Evolutionary conservation across 2,329 filamentous ascomycete species (phyloP).

Genomic region (Aschersonia sp.): DNA sequence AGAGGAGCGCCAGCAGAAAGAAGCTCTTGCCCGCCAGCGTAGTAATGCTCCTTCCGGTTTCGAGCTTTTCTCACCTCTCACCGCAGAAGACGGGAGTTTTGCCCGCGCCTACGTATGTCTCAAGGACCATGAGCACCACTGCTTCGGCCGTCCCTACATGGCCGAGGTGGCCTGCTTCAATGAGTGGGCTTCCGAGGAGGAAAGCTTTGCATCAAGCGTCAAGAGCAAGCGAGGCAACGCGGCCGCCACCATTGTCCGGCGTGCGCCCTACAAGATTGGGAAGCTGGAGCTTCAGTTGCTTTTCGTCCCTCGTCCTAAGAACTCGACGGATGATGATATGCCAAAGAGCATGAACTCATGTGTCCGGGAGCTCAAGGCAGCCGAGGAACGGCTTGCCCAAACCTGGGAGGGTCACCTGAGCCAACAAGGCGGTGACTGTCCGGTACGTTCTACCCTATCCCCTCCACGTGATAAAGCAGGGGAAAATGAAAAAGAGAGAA

Average conservation of each 20-base stretch:
- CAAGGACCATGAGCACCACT: constrained; percentile 78
- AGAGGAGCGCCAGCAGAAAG: constrained; percentile 55
- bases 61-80: constrained; percentile 74
- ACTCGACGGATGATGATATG: constrained; percentile 83
- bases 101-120: constrained; percentile 86
- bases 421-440: constrained; percentile 95
- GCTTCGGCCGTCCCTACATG: constrained; percentile 75
- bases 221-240: constrained; percentile 79
- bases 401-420: constrained; percentile 82
- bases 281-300: constrained; percentile 88
- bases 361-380: constrained; percentile 82
- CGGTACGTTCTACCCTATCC: constrained; percentile 46
- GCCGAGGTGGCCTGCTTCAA: constrained; percentile 95
- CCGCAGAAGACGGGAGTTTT: constrained; percentile 86
- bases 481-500: not conserved
- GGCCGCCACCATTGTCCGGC: constrained; percentile 53
- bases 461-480: not conserved
- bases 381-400: constrained; percentile 63
- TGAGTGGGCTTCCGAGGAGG: constrained; percentile 90
- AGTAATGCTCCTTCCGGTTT: constrained; percentile 58
- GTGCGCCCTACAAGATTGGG: constrained; percentile 91
- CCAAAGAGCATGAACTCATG: constrained; percentile 98
- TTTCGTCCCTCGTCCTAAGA: constrained; percentile 86
- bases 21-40: constrained; percentile 47
- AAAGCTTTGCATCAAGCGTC: constrained; percentile 64